Evolutionary conservation across 192 early-diverging fungal species (phyloP), one percentile per base, ranked within the genome.

Genomic region (Backusella sp.): DNA sequence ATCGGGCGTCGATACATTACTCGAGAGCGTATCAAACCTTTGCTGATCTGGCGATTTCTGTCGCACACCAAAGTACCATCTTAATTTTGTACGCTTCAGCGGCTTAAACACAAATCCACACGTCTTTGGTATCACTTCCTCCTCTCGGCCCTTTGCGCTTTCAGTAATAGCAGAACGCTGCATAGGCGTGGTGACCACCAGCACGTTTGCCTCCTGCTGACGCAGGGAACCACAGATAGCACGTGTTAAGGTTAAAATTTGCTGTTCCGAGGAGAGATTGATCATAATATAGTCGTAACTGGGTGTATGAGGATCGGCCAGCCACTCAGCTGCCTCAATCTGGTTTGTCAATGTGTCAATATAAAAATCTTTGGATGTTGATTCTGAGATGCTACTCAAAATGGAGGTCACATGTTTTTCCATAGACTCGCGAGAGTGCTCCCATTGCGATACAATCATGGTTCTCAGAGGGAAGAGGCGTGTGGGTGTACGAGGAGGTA

Each of bases 71-170:
- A 85, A 85, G 11, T 83, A 84, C 73, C 84, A 77, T 73, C 80
- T 77, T 6, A 89, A 65, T 72, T 87, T 89, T 23, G 83, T 82
- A 59, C 85, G 79, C 21, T 85, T 89, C 72, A 87, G 30, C 1
- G 88, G 88, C 66, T 89, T 89, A 75, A 87, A 89, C 14, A 89
- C 84, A 79, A 86, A 89, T 30, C 86, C 88, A 30, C 83, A 80
- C 12, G 76, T 79, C 9, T 73, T 34, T 5, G 85, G 84, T 19
- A 85, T 74, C 1, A 39, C 66, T 8, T 68, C 32, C 7, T 85
- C 79, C 32, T 81, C 77, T 44, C 79, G 77, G 1, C 75, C 79
- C 23, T 79, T 78, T n/a, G 80, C 72, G 5, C 75, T 82, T n/a
- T 86, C 88, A 59, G 83, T 82, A 30, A 89, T 83, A 1, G 80